Evolutionary conservation across 2,329 filamentous ascomycete genomes (phyloP).

Genomic region (Bipolaris oryzae): DNA sequence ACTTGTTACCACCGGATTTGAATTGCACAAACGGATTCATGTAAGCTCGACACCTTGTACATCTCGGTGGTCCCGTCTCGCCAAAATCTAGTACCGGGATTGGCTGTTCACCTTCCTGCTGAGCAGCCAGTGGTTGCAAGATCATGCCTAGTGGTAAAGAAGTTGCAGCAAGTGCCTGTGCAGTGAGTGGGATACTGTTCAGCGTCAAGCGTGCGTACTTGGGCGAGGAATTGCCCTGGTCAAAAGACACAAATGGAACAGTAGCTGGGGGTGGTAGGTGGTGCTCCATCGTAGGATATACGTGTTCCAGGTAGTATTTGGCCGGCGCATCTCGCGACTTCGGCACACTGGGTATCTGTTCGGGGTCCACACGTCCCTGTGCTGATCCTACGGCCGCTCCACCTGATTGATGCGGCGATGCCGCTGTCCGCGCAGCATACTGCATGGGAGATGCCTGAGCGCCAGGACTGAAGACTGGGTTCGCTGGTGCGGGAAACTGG

Average conservation of each 20-base stretch:
- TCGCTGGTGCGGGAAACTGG: slow-evolving; percentile 66
- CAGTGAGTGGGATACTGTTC: slow-evolving; percentile 86
- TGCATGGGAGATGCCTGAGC: slow-evolving; percentile 45
- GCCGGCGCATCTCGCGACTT: slow-evolving; percentile 81
- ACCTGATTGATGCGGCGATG: slow-evolving; percentile 30
- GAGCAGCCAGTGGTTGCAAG: slow-evolving; percentile 82
- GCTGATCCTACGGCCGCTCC: slow-evolving; percentile 61
- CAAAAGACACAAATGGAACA: slow-evolving; percentile 88
- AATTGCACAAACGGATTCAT: slow-evolving; percentile 99
- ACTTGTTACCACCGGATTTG: slow-evolving; percentile 89
- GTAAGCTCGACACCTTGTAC: slow-evolving; percentile 90
- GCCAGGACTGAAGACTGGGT: slow-evolving; percentile 58
- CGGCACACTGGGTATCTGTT: slow-evolving; percentile 92
- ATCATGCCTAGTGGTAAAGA: slow-evolving; percentile 85
- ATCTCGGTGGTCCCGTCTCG: slow-evolving; percentile 85
- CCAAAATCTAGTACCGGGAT: slow-evolving; percentile 96
- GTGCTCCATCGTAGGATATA: slow-evolving; percentile 95
- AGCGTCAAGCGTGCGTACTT: slow-evolving; percentile 90
- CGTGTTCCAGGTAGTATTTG: slow-evolving; percentile 81
- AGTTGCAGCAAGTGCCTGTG: slow-evolving; percentile 79
- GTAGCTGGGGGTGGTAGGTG: slow-evolving; percentile 88
- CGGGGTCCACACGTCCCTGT: slow-evolving; percentile 80
- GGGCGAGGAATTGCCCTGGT: slow-evolving; percentile 95
- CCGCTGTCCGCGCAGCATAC: slow-evolving; percentile 41
- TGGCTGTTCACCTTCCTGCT: slow-evolving; percentile 82